Evolutionary conservation across 805 yeast species (phyloP).

Genomic region (Spathaspora girioi): DNA sequence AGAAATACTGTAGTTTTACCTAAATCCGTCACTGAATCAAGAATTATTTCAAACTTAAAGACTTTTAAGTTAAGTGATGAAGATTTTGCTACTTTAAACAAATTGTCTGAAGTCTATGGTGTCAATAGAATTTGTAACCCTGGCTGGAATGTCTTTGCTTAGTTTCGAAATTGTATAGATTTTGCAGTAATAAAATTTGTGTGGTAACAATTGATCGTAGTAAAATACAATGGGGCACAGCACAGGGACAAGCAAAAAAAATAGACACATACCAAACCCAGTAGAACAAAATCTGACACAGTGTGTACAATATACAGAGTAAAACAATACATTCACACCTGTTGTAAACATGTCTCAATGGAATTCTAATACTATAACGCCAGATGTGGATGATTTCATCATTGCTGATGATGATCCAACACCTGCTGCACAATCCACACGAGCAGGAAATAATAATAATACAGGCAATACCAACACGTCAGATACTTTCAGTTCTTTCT

Average conservation of each 20-base stretch:
- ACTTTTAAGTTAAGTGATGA: slow-evolving; percentile 32
- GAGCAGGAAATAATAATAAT: background rate
- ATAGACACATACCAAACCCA: background rate
- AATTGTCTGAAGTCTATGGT: slow-evolving; percentile 29
- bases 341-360: background rate
- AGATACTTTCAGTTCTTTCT: background rate
- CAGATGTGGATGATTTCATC: slow-evolving; percentile 28
- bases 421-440: background rate
- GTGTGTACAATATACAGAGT: background rate
- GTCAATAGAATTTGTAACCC: slow-evolving; percentile 30
- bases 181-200: background rate
- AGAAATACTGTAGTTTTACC: slow-evolving; percentile 38
- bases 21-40: slow-evolving; percentile 32
- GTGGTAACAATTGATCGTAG: background rate
- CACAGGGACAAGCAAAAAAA: background rate
- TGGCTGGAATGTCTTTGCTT: slow-evolving; percentile 11
- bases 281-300: background rate
- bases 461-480: background rate
- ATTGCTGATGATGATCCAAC: slow-evolving; percentile 33
- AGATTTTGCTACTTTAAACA: slow-evolving; percentile 32
- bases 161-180: background rate
- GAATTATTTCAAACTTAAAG: slow-evolving; percentile 35
- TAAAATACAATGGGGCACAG: no score
- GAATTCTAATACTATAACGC: slow-evolving; percentile 4
- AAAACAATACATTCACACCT: background rate